phyloP scores from a whole-genome alignment of 106 monocot genomes.

The Posidonia australis region DNA sequence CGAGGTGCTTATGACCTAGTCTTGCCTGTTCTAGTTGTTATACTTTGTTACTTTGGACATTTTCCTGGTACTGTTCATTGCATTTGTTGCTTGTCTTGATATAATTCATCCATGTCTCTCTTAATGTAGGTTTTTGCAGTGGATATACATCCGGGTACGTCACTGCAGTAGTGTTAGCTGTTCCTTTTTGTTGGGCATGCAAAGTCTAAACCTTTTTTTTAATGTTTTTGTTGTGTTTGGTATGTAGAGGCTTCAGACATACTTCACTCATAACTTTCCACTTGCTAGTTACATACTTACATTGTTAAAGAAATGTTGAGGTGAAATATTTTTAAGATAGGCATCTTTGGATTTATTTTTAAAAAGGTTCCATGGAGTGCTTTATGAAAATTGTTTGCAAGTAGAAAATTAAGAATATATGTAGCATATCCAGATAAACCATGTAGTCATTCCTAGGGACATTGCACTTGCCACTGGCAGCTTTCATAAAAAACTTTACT shows the following conservation, averaged over 20 bases:
- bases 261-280: too few species aligned
- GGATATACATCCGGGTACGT: constrained; percentile 87
- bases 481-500: too few species aligned
- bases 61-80: background rate
- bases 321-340: background rate
- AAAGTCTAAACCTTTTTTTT: background rate
- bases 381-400: too few species aligned
- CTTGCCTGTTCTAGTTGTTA: background rate
- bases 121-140: constrained; percentile 70
- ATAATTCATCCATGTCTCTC: constrained; percentile 5
- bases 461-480: too few species aligned
- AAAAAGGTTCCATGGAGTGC: too few species aligned
- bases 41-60: background rate
- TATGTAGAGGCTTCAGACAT: background rate
- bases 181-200: background rate
- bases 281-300: too few species aligned
- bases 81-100: background rate
- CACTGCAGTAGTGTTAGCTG: background rate
- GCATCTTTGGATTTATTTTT: too few species aligned
- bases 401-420: too few species aligned
- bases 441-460: too few species aligned
- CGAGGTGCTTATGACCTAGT: constrained; percentile 37
- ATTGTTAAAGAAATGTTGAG: too few species aligned
- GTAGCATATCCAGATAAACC: too few species aligned
- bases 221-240: background rate